A percentile compares a stretch with the other conserved stretches of the same genome.
These are phyloP conservation scores for Pittosporum tobira DNA, from an alignment of 129 eudicot species.

Conservation along the genomic window DNA sequence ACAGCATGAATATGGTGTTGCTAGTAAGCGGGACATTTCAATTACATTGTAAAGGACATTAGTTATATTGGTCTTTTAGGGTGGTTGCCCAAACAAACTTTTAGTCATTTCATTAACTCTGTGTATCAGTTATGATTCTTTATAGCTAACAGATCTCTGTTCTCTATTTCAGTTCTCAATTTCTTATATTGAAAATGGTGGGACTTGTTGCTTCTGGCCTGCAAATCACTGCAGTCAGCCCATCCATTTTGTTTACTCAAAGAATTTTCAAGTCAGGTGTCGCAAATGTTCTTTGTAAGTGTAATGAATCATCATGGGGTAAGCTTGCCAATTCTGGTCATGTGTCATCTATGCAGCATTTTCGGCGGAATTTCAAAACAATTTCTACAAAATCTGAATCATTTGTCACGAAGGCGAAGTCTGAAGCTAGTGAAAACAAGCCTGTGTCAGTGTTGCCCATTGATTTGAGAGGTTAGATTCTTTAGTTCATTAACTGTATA, in stretches of 20 bases:
- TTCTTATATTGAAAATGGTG: constrained; percentile 42
- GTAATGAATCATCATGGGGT: constrained; percentile 31
- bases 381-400: constrained; percentile 27
- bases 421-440: constrained; percentile 55
- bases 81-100: no score
- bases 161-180: constrained; percentile 8
- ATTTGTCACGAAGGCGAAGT: constrained; percentile 54
- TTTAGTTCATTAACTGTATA: background rate
- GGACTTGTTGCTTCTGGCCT: constrained; percentile 51
- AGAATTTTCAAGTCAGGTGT: constrained; percentile 30
- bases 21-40: background rate
- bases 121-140: background rate
- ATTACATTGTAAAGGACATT: no score
- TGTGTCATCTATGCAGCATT: constrained; percentile 27
- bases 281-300: constrained; percentile 25
- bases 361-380: constrained; percentile 28
- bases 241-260: constrained; percentile 41
- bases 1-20: no score
- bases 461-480: constrained; percentile 64
- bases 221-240: constrained; percentile 45
- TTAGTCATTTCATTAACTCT: background rate
- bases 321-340: constrained; percentile 49
- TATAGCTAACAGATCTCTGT: constrained; percentile 1
- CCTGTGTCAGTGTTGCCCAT: constrained; percentile 51
- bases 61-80: no score